Percentiles rank a stretch among this genome's conserved stretches.
Conservation (phyloP, 176 grass and related monocot species). For the Luzula sylvatica region DNA sequence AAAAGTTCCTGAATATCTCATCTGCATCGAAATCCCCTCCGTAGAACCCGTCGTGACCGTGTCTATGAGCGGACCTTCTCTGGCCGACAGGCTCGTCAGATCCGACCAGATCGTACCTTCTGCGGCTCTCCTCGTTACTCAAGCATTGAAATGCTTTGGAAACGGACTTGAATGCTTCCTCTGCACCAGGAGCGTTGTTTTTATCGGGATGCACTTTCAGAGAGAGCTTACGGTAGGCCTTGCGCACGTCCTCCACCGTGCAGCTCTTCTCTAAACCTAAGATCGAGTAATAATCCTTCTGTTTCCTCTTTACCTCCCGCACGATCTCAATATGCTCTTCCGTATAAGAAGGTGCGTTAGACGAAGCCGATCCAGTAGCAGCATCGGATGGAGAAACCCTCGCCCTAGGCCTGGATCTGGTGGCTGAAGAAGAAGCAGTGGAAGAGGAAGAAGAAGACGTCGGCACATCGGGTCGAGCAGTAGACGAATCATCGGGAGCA, state of each 20-base stretch:
- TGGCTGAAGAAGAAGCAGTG: slow-evolving; percentile 6
- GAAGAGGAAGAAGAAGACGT: slow-evolving; percentile 7
- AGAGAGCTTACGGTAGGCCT: slow-evolving; percentile 90
- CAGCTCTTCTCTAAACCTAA: slow-evolving; percentile 65
- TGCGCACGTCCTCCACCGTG: slow-evolving; percentile 79
- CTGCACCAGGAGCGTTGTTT: slow-evolving; percentile 73
- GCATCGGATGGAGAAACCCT: slow-evolving; percentile 19
- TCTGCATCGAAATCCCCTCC: slow-evolving; percentile 81
- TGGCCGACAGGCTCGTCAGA: slow-evolving; percentile 48
- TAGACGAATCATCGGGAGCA: slow-evolving; percentile 29
- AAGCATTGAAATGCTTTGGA: slow-evolving; percentile 97
- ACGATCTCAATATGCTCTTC: slow-evolving; percentile 70
- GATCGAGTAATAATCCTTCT: slow-evolving; percentile 87
- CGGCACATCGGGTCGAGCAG: slow-evolving; percentile 16
- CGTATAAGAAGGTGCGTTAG: slow-evolving; percentile 50
- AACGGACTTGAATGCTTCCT: slow-evolving; percentile 93
- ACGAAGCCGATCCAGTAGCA: neutral
- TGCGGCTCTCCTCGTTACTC: slow-evolving; percentile 60
- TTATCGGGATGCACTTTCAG: slow-evolving; percentile 98
- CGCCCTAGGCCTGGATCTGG: slow-evolving; percentile 37
- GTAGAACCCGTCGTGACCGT: slow-evolving; percentile 38
- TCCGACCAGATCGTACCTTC: slow-evolving; percentile 63
- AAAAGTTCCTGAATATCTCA: slow-evolving; percentile 98
- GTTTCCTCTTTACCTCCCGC: slow-evolving; percentile 63
- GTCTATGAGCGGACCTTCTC: slow-evolving; percentile 36